Evolutionary conservation across 345 rosid genomes (phyloP), one percentile per base, ranked within the genome.

Genomic region (sweet orange (Citrus sinensis)): DNA sequence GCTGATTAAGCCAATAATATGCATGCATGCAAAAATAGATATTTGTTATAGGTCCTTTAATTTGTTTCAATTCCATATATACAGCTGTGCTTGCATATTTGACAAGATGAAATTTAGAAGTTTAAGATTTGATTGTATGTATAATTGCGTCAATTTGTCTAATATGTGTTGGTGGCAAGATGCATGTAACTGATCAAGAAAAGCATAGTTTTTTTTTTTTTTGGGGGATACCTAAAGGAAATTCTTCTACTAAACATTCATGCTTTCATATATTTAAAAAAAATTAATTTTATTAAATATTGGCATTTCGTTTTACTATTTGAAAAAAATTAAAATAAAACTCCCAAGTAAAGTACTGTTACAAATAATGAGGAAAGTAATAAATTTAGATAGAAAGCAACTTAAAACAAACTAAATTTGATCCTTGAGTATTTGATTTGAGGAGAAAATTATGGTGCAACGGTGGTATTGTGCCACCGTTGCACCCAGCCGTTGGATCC

Each of bases 81-180:
- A 75, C 59, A 63, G 40, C 70, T 63, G 78, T 63, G 13, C 70
- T 17, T 63, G 56, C 67, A 25, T 60, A 60, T 39, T 59, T 61
- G 39, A 61, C 59, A 61, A 40, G 30, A 39, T 64, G 6, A 5
- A 49, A 46, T 75, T 6, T 5, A 49, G 30, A 46, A 10, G 78
- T 30, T 46, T 65, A 22, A 64, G 63, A 49, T 46, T 14, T 46
- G 24, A 75, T 75, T 64, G 37, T 29, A 27, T 27, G 17, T 27
- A 16, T 29, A 61, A 24, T 61, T 63, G 59, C 22, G 7, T 76
- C 71, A 65, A 42, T 51, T 49, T 64, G 62, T 32, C 54, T 22
- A 30, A 51, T 76, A 29, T 76, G 24, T 51, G 17, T 13, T 62
- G 19, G 17, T 74, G 13, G 42, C 40, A 19, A 63, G 70, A 27